phyloP scores from a whole-genome alignment of 1,284 basidiomycete species.

The Puccinia horiana region DNA sequence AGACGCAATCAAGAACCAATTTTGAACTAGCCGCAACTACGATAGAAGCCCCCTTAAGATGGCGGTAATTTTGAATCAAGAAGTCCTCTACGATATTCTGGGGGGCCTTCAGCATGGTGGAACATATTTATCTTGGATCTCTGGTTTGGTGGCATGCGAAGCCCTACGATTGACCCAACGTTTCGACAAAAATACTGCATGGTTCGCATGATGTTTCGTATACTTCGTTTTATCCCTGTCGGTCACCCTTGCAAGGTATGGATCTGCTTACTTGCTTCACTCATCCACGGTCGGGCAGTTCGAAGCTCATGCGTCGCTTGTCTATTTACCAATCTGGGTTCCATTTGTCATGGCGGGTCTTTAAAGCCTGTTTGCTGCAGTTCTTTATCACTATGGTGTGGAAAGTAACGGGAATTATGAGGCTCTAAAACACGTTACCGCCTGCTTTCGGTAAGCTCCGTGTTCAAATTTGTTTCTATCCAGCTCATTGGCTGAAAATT shows the following conservation, averaged over 20 bases:
- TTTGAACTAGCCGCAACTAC: not conserved
- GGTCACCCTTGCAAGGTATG: not conserved
- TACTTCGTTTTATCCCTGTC: slow-evolving; percentile 8
- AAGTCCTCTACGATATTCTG: not conserved
- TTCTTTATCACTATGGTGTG: slow-evolving; percentile 19
- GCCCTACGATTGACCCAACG: slow-evolving; percentile 38
- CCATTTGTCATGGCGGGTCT: not conserved
- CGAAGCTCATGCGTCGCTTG: not conserved
- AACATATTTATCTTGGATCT: slow-evolving; percentile 22
- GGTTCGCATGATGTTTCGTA: slow-evolving; percentile 8
- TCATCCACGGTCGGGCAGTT: not conserved
- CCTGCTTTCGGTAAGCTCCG: not conserved
- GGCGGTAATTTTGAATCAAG: not conserved
- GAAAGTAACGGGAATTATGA: slow-evolving; percentile 14
- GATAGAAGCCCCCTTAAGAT: not conserved
- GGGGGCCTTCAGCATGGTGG: slow-evolving; percentile 26
- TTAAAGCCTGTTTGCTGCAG: not conserved
- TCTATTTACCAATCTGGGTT: not conserved
- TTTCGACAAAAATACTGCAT: not conserved
- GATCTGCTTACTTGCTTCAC: not conserved
- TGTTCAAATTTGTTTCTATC: not conserved
- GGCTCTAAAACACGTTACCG: not conserved
- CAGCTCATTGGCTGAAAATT: not conserved
- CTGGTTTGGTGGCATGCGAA: slow-evolving; percentile 1
- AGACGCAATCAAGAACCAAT: not conserved